Base-by-base conservation (phyloP, 1,284 basidiomycete species). In the Pseudozyma flocculosa region DNA sequence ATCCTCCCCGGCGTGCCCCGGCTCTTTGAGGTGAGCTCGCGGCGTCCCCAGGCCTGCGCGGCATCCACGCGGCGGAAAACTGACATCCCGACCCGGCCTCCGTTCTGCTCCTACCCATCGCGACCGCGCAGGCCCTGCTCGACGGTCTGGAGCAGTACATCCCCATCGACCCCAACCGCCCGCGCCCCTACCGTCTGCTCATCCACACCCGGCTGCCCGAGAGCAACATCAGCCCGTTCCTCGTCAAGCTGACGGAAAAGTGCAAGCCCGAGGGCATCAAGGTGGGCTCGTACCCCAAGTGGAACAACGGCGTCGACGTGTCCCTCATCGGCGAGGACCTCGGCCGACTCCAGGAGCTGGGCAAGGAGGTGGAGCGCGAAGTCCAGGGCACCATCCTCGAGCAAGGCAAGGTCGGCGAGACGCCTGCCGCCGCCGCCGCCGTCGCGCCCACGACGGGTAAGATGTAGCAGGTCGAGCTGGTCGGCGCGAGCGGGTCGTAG, bases 1-100 rank as follows among this genome's bases (percentile, higher is more conserved):
- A 82, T 94, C 21, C 87, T 94, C 78, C 92, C 92, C 0, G 92
- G 91, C n/a, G 90, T 94, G 47, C 92, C 92, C 0, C 81, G 83
- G 1, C 82, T 94, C 19, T 94, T 92, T 80, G 86, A 89, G 70
- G 85, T 42, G 30, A 43, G 40, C 14, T 4, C 8, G 19, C 9
- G 29, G 29, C 29, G 29, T n/a, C n/a, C 29, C 29, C 5, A 29
- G 29, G 29, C 29, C 7, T 29, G 29, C 29, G n/a, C n/a, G n/a
- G n/a, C n/a, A n/a, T n/a, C n/a, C n/a, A n/a, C n/a, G n/a, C n/a
- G n/a, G n/a, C n/a, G n/a, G n/a, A n/a, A 15, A 8, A 15, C 39
- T 15, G 3, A 5, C 15, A 5, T 9, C 4, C 32, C 32, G 15
- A 34, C 14, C n/a, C n/a, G n/a, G n/a, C n/a, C n/a, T n/a, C n/a